Evolutionary conservation across 1,284 basidiomycete species (phyloP), one percentile per base, ranked within the genome.

Genomic region (Ustilago xerochloae): DNA sequence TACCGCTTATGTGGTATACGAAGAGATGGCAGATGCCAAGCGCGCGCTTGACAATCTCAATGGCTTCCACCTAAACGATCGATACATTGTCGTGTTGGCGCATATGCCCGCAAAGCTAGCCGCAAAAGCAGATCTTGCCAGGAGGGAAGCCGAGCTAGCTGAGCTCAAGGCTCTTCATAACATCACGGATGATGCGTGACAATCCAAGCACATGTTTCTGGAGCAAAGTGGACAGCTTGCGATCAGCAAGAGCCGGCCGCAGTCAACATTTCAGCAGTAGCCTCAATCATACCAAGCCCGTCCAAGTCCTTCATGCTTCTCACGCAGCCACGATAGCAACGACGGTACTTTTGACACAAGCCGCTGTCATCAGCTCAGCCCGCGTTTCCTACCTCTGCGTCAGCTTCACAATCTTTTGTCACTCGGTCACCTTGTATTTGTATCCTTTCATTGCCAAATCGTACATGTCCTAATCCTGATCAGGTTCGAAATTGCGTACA

Each of bases 11-110:
- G 92, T 99, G 13, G 85, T 85, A 8, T 86, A 81, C 59, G 86
- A 87, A 72, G 86, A 87, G 49, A 82, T 86, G 47, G 79, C 79
- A 36, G 86, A 87, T 75, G 85, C 86, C 16, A 97, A 97, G 86
- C 94, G 95, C 81, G 96, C 96, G 0, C 90, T 97, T 59, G 94
- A 96, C 83, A 93, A 97, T 85, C 85, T 99, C 82, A 99, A 99
- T 81, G 97, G 96, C 38, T 99, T 99, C 87, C 96, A 99, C 87
- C 86, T 99, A 69, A 94, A 97, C 87, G 96, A 97, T 85, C 90
- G 97, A 32, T 99, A 99, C 86, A 96, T 99, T 62, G 85, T 87
- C 56, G 96, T 99, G 15, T 87, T 99, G 28, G 98, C 97, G 82
- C 96, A 99, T 84, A 96, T 98, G 90, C 94, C 94, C 36, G 91